Base-by-base conservation (phyloP, 805 yeast genomes). In the Kodamaea kaohsiungensis region DNA sequence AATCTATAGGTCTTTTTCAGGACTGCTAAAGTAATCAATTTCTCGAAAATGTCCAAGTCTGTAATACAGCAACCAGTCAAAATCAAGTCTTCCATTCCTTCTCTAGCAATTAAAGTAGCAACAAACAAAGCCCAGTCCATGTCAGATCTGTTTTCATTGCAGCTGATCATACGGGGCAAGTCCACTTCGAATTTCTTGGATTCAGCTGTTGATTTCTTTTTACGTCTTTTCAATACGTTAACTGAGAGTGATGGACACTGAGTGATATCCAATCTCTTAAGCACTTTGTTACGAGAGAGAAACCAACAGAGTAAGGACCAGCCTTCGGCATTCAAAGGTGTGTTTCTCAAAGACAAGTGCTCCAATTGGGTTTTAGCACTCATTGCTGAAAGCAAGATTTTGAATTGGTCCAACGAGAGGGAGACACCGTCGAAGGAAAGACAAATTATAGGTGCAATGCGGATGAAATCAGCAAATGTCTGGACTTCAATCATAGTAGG, bases 401-500 rank as follows among this genome's bases (percentile, higher is more conserved):
- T 78, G 54, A 91, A 79, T 90, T 91, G 93, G 53, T 87, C 91
- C 17, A 81, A 78, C 1, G 92, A 81, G 52, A 93, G 70, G 5
- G 81, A 71, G 16, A 89, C 91, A 40, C 95, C 93, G 70, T 92
- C 98, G 53, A 93, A 78, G 0, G 88, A 79, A 3, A 93, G 71
- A 56, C 87, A 83, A 46, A 85, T 81, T 33, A 92, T 81, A 0
- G 97, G 97, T 0, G 93, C 95, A 54, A 91, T 86, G 42, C 96
- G 75, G 43, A 91, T 76, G 62, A 92, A 93, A 69, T 92, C 98
- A 10, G 96, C 84, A 68, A 93, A 90, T 2, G 97, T 86, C 56
- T 89, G 82, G 19, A 92, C 81, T 71, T 92, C 98, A 59, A 93
- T 86, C 74, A 90, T 73, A 0, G 97, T 89, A 1, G 98, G 98